Base-by-base conservation (phyloP, 306 rosid genomes). In the Gleditsia sinensis region DNA sequence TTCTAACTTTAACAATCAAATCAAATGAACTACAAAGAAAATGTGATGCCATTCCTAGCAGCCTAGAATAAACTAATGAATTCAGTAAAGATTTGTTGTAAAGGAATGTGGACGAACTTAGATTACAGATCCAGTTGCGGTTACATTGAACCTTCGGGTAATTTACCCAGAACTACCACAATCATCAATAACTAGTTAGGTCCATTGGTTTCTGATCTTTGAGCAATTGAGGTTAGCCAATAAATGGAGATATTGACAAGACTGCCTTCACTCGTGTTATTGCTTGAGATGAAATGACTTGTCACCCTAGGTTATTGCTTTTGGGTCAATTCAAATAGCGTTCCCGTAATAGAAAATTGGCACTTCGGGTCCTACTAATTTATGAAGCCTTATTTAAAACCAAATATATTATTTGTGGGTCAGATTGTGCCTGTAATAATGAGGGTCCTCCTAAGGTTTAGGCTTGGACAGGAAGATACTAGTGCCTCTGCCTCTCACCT, bases 161-260 rank as follows among this genome's bases (percentile, higher is more conserved):
- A 20, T 20, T 2, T 39, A 54, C 39, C 4, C 57, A 9, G 61
- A 61, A 54, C 61, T 53, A 9, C 37, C 37, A 39, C 56, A 7
- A 33, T 4, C 11, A 20, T 17, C 28, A 20, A 3, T 24, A 72
- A 12, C 49, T 57, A 46, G 69, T 65, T 50, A 46, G 69, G 69
- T 50, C 37, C 53, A 72, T 62, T 49, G 56, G 78, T 42, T 75
- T 75, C 76, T 65, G 82, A 81, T 78, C 33, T 71, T 51, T 25
- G 30, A 42, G 9, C 85, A 57, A 65, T 32, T 74, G 72, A 65
- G 72, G 64, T 56, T 58, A 50, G 72, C 57, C 67, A 80, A 71
- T 88, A 60, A 89, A 83, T 70, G 83, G 64, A 79, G 81, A 85
- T 59, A 84, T 75, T 78, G 88, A 88, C 92, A 83, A 78, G 82